These are phyloP conservation scores for Diplosphaera chodatii DNA, from an alignment of 139 green algal genomes.

Conservation along the genomic window DNA sequence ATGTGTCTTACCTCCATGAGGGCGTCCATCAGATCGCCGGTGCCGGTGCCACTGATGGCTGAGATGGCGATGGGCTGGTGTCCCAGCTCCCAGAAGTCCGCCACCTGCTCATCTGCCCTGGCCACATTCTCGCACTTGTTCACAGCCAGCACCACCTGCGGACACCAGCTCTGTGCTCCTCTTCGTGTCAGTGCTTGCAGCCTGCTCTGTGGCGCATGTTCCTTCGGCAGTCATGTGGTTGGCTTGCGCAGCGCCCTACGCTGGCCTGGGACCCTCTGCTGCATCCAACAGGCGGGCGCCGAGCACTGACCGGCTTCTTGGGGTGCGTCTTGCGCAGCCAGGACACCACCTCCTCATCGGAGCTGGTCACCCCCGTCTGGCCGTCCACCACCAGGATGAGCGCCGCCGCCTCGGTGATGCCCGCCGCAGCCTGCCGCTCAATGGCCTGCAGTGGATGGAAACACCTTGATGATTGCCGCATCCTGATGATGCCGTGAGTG, in stretches of 20 bases:
- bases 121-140: constrained; percentile 96
- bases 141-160: constrained; percentile 74
- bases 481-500: no score
- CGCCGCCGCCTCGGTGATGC: constrained; percentile 77
- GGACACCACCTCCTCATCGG: constrained; percentile 79
- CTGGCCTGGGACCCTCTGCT: no score
- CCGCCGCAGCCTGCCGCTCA: constrained; percentile 83
- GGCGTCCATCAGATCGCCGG: constrained; percentile 85
- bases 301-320: constrained; percentile 58
- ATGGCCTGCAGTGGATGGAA: constrained; percentile 74
- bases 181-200: no score
- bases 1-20: constrained; percentile 23
- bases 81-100: constrained; percentile 89
- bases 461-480: no score
- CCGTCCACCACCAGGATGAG: constrained; percentile 90
- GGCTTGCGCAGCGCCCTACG: no score
- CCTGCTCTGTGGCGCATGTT: no score
- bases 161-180: no score
- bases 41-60: constrained; percentile 80
- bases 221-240: no score
- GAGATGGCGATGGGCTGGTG: constrained; percentile 79
- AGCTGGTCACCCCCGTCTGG: constrained; percentile 67
- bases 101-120: constrained; percentile 64
- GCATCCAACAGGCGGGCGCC: no score
- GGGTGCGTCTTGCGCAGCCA: constrained; percentile 84